Conservation (phyloP, 768 basidiomycete species). For the Austroboletus eburneus region DNA sequence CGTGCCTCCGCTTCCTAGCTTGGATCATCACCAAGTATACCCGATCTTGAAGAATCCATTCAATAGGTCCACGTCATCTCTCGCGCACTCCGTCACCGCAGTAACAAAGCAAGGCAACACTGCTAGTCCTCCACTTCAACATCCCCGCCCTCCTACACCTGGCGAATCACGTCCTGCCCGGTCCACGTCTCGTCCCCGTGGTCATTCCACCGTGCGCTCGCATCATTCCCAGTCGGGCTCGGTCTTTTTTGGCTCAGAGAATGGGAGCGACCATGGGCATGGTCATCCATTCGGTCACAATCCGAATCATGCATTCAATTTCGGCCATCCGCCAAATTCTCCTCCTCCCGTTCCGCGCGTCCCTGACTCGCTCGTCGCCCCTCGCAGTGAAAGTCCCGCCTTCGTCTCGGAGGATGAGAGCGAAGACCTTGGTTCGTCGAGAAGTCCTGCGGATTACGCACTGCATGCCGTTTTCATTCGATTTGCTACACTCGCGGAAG, state of each 20-base stretch:
- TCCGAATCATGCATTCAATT: conserved; percentile 20
- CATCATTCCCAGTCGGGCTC: conserved; percentile 78
- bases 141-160: conserved; percentile 59
- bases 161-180: conserved; percentile 35
- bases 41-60: conserved; percentile 78
- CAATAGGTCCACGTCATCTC: conserved; percentile 75
- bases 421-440: conserved; percentile 58
- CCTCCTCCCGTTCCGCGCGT: conserved; percentile 80
- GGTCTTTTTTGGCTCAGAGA: conserved; percentile 64
- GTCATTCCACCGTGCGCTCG: conserved; percentile 63
- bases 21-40: conserved; percentile 60
- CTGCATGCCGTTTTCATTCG: conserved; percentile 85
- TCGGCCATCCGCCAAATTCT: conserved; percentile 39
- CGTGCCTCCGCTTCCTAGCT: conserved; percentile 71
- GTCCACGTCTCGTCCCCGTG: conserved; percentile 44
- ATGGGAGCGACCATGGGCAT: conserved; percentile 64
- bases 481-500: conserved; percentile 76
- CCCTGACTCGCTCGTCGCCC: conserved; percentile 53
- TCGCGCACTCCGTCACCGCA: conserved; percentile 44
- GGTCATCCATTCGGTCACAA: conserved; percentile 32
- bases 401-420: conserved; percentile 60
- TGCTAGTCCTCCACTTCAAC: conserved; percentile 43
- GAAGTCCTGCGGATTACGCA: conserved; percentile 85
- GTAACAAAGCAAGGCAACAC: conserved; percentile 39
- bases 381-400: conserved; percentile 47